Evolutionary conservation across 2,329 filamentous ascomycete species (phyloP), one percentile per base, ranked within the genome.

Genomic region (Exophiala alcalophila): DNA sequence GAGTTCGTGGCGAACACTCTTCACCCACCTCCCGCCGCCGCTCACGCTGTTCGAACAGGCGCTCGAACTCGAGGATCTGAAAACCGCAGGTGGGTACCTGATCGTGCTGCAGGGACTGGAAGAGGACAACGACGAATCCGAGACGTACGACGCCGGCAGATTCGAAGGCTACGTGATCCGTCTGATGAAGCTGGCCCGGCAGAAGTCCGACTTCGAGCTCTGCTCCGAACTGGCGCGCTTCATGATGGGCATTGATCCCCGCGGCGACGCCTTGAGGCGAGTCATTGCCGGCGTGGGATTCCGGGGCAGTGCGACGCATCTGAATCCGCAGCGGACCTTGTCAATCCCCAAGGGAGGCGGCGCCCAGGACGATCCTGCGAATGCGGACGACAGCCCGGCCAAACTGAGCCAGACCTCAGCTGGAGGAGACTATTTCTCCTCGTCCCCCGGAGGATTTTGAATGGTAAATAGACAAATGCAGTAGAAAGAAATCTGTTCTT

Each of bases 181-280:
- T 9, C 70, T 98, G 16, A 76, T 98, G 44, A 80, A 80, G 21
- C 74, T 86, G 34, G 92, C 91, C 1, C 91, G 90, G 57, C 74
- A 80, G 21, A 88, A 90, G 62, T 81, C 82, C 34, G 91, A 97
- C 59, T 98, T 90, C 89, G 90, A 97, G 56, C 69, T 98, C 19
- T 97, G 92, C 67, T 92, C 89, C 57, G 92, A 98, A 63, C 74
- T 98, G 19, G 90, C 92, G 8, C 76, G 91, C n/a, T 98, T 98
- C 65, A 69, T 98, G 43, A 89, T 94, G 32, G 91, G 91, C 4
- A 80, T 98, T 57, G 92, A 98, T 60, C 83, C 87, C 53, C 85
- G 81, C 10, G 92, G 92, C 0, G 80, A 83, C 53, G 91, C 86
- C 30, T 71, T 98, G 10, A 61, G 64, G 35, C 60, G 68, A 34